These are phyloP conservation scores for Phytopythium kandeliae DNA, from an alignment of 352 stramenopile species.

Conservation along the genomic window DNA sequence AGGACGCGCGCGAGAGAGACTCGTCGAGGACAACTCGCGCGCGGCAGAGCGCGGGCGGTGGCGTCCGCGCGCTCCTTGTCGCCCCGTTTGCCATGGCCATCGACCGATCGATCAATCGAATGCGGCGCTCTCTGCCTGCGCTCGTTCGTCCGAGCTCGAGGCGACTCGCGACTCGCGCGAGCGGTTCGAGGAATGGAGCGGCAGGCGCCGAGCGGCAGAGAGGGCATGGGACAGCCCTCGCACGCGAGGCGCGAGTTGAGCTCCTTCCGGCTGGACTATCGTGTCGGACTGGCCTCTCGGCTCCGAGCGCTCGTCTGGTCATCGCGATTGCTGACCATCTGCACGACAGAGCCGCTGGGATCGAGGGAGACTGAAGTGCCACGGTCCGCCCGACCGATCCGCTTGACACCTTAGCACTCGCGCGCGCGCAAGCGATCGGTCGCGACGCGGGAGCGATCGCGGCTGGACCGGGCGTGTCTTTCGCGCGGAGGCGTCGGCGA, in stretches of 20 bases:
- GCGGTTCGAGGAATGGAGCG: not conserved
- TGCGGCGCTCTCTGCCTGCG: not conserved
- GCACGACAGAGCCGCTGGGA: not conserved
- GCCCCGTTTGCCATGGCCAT: no score
- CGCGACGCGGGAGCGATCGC: not conserved
- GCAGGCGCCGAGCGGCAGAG: not conserved
- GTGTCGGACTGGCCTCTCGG: not conserved
- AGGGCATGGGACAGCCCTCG: no score
- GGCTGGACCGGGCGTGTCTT: not conserved
- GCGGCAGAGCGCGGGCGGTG: not conserved
- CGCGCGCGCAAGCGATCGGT: not conserved
- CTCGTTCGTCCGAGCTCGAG: not conserved
- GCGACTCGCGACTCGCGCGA: not conserved
- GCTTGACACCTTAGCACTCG: no score
- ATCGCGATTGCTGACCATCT: not conserved
- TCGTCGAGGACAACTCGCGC: no score
- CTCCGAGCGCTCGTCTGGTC: no score
- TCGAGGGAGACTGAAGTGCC: no score
- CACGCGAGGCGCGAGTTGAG: no score
- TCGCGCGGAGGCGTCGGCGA: not conserved
- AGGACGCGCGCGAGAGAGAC: not conserved
- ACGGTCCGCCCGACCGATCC: no score
- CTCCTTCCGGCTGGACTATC: not conserved
- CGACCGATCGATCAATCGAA: not conserved
- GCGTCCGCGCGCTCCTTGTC: no score